These are phyloP conservation scores for Cyclanthera cordifolia DNA, from an alignment of 306 rosid species.

Conservation along the genomic window DNA sequence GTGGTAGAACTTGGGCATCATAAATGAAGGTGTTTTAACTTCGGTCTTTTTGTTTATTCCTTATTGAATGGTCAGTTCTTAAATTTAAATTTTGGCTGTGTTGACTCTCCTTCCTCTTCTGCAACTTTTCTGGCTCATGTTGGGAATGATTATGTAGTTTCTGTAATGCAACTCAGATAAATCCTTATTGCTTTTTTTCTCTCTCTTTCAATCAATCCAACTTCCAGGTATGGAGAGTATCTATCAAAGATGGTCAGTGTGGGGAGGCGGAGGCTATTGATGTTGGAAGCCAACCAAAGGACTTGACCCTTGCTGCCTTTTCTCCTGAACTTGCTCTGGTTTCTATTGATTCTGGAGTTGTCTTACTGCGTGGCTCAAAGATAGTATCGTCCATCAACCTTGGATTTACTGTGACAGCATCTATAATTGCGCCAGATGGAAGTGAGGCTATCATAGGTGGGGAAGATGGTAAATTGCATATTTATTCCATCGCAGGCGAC, in stretches of 20 bases:
- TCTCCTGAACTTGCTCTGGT: constrained; percentile 77
- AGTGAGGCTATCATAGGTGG: constrained; percentile 91
- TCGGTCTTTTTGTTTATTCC: neutral
- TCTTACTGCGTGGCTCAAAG: constrained; percentile 61
- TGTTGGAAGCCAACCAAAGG: constrained; percentile 88
- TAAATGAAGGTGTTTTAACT: neutral
- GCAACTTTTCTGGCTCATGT: neutral
- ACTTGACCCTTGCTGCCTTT: constrained; percentile 64
- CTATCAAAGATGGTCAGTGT: constrained; percentile 51
- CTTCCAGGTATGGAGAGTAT: constrained; percentile 61
- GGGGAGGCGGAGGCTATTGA: constrained; percentile 74
- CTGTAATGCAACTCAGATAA: neutral
- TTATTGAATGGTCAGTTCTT: constrained; percentile 7
- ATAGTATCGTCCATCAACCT: constrained; percentile 65
- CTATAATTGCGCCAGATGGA: constrained; percentile 78
- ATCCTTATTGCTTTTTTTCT: neutral
- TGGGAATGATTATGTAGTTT: neutral
- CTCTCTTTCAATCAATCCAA: neutral
- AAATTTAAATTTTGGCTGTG: neutral
- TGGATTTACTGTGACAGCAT: constrained; percentile 78
- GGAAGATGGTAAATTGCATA: constrained; percentile 76
- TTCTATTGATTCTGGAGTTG: constrained; percentile 75
- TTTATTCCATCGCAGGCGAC: constrained; percentile 59
- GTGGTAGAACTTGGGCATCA: neutral
- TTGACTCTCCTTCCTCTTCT: constrained; percentile 6